Evolutionary conservation across 2,329 filamentous ascomycete species (phyloP).

Genomic region (Diaporthe sp.): DNA sequence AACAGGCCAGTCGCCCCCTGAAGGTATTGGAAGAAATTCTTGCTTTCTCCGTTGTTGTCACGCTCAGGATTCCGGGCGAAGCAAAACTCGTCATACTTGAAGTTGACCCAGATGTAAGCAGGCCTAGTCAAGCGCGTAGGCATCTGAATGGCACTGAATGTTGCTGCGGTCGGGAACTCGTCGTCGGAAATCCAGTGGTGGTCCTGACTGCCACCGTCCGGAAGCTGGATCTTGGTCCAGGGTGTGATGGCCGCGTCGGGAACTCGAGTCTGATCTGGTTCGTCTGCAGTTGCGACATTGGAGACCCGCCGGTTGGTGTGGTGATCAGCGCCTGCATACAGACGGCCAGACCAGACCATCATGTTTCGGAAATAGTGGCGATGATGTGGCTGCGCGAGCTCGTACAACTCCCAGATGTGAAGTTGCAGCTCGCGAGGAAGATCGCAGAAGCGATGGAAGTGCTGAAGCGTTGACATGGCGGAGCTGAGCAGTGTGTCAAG

Average conservation of each 20-base stretch:
- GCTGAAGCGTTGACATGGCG: not conserved
- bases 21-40: not conserved
- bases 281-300: not conserved
- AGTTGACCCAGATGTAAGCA: not conserved
- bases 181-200: not conserved
- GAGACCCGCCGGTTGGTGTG: not conserved
- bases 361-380: constrained; percentile 5
- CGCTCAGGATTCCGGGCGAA: too few species aligned
- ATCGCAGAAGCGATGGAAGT: not conserved
- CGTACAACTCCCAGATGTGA: not conserved
- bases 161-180: not conserved
- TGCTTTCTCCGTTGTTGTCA: not conserved
- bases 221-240: not conserved
- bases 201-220: not conserved
- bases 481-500: not conserved
- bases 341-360: not conserved
- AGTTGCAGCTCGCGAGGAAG: constrained; percentile 1
- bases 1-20: not conserved
- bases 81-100: not conserved
- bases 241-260: not conserved
- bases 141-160: not conserved
- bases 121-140: not conserved
- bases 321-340: constrained; percentile 1
- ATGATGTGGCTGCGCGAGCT: not conserved
- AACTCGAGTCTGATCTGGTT: not conserved